A percentile compares a stretch with the other conserved stretches of the same genome.
Conservation (phyloP, 176 grass and related monocot genomes). For the Guadua angustifolia region DNA sequence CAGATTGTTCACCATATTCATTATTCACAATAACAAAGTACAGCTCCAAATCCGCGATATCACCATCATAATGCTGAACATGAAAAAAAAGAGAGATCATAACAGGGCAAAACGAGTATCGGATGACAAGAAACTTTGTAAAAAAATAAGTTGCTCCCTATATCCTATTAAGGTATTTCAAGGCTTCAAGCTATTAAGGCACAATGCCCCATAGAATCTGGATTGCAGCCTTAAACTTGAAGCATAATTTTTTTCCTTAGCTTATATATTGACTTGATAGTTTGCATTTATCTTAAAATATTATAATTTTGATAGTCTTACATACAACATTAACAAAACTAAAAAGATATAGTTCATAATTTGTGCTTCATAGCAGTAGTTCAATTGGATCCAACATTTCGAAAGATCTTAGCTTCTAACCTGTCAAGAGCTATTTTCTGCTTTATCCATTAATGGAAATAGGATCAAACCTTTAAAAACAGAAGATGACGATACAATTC, state of each 20-base stretch:
- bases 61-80: conserved; percentile 81
- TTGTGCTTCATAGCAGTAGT: background rate
- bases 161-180: conserved; percentile 8
- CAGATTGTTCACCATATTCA: conserved; percentile 96
- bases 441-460: conserved; percentile 23
- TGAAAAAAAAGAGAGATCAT: conserved; percentile 5
- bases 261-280: conserved; percentile 2
- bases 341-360: background rate
- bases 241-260: background rate
- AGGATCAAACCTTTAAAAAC: conserved; percentile 81
- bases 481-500: conserved; percentile 95
- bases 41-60: conserved; percentile 85
- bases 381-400: conserved; percentile 14
- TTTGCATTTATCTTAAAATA: conserved; percentile 22
- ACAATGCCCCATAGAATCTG: conserved; percentile 13
- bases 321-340: background rate
- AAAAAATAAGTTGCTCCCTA: background rate
- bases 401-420: conserved; percentile 14
- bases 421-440: conserved; percentile 16
- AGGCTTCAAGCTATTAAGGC: background rate
- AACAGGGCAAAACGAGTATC: background rate
- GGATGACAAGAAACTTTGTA: background rate
- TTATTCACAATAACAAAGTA: conserved; percentile 99
- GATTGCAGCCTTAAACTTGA: conserved; percentile 11
- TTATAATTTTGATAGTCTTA: background rate